phyloP scores from a whole-genome alignment of 192 early-diverging fungal species.

The Entophlyctis luteolus region DNA sequence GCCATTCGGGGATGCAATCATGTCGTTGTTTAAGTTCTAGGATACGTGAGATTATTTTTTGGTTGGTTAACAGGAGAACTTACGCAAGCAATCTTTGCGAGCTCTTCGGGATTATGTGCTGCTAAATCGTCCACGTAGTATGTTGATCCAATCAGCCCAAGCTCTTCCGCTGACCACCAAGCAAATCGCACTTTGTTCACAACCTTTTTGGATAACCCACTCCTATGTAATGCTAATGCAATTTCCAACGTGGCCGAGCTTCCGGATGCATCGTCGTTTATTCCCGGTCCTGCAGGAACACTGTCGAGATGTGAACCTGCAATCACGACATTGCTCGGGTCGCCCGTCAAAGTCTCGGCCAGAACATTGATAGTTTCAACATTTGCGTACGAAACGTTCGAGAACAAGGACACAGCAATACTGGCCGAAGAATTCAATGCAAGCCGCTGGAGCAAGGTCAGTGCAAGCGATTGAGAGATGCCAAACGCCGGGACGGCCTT shows the following conservation, averaged over 20 bases:
- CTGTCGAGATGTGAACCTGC: slow-evolving; percentile 41
- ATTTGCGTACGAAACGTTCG: not conserved
- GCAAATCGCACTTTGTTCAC: slow-evolving; percentile 38
- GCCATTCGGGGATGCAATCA: slow-evolving; percentile 36
- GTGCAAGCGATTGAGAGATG: slow-evolving; percentile 16
- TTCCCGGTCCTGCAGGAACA: slow-evolving; percentile 42
- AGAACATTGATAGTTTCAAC: slow-evolving; percentile 34
- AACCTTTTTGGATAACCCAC: slow-evolving; percentile 28
- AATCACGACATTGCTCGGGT: slow-evolving; percentile 30
- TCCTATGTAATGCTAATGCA: slow-evolving; percentile 26
- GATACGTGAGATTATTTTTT: too few relatives aligned
- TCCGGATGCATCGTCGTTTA: slow-evolving; percentile 52
- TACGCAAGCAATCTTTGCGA: slow-evolving; percentile 19
- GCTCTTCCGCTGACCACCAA: slow-evolving; percentile 37
- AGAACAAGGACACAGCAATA: slow-evolving; percentile 14
- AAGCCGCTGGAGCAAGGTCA: slow-evolving; percentile 18
- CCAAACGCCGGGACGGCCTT: slow-evolving; percentile 9
- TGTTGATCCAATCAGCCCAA: slow-evolving; percentile 38
- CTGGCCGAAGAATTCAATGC: not conserved
- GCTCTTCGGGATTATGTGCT: slow-evolving; percentile 16
- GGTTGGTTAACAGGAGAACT: too few relatives aligned
- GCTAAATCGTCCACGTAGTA: slow-evolving; percentile 44
- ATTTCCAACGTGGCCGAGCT: slow-evolving; percentile 39
- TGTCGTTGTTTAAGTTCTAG: slow-evolving; percentile 31
- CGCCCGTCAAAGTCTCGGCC: slow-evolving; percentile 32